phyloP scores from a whole-genome alignment of 2,329 filamentous ascomycete genomes.

The Botrytis fabae region DNA sequence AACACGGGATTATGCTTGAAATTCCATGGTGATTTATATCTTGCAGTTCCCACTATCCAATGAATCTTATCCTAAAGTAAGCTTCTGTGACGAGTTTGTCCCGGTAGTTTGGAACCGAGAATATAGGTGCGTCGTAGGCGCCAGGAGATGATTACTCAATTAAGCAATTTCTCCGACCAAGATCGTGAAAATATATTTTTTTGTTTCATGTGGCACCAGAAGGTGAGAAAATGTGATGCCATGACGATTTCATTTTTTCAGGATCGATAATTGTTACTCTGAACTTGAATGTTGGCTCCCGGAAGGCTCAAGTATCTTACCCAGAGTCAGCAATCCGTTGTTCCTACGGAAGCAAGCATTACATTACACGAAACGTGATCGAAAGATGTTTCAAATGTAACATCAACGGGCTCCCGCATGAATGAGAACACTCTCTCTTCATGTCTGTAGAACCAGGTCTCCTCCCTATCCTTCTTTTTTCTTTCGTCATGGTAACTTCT shows the following conservation, averaged over 20 bases:
- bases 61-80: background rate
- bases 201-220: too few relatives aligned
- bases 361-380: background rate
- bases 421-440: background rate
- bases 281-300: background rate
- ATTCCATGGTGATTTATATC: background rate
- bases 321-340: too few relatives aligned
- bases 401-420: background rate
- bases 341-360: background rate
- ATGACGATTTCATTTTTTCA: too few relatives aligned
- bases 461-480: background rate
- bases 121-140: background rate
- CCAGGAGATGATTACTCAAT: background rate
- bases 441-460: background rate
- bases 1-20: background rate
- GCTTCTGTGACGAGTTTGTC: background rate
- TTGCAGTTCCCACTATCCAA: background rate
- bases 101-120: background rate
- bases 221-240: background rate
- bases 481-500: background rate
- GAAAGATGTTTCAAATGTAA: background rate
- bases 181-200: background rate
- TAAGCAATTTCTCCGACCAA: background rate
- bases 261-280: background rate
- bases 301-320: background rate